phyloP scores from a whole-genome alignment of 2,329 filamentous ascomycete species.

The Karstenula rhodostoma region DNA sequence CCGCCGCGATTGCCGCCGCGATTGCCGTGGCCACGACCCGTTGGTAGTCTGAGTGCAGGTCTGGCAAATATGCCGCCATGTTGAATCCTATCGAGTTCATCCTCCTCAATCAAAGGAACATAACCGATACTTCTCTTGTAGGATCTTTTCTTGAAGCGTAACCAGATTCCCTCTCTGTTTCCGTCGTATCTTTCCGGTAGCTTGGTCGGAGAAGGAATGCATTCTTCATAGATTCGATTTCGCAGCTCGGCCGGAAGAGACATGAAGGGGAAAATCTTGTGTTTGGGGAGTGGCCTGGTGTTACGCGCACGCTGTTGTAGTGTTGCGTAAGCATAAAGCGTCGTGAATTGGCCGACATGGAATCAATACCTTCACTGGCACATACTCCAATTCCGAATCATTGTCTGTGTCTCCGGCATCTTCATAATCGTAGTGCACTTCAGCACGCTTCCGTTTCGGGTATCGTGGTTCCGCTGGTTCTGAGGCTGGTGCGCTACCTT shows the following conservation, averaged over 20 bases:
- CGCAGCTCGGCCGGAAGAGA: conserved; percentile 25
- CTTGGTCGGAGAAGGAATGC: conserved; percentile 16
- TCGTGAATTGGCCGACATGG: not conserved
- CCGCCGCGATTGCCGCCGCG: not conserved
- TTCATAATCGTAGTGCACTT: conserved; percentile 8
- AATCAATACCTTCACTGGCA: conserved; percentile 7
- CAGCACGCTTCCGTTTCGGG: conserved; percentile 22
- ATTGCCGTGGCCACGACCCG: too few relatives aligned
- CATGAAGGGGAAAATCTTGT: conserved; percentile 29
- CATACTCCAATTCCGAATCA: conserved; percentile 13
- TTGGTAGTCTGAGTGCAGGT: not conserved
- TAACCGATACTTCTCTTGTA: conserved; percentile 24
- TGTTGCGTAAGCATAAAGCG: not conserved
- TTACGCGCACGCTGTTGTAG: not conserved
- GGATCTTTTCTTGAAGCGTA: conserved; percentile 15
- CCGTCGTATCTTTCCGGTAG: not conserved
- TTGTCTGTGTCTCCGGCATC: not conserved
- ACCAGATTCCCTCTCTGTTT: conserved; percentile 14
- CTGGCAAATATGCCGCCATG: not conserved
- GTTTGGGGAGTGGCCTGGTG: conserved; percentile 19
- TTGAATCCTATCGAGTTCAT: not conserved
- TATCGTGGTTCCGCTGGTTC: conserved; percentile 5
- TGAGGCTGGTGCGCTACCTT: not conserved
- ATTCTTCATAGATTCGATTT: conserved; percentile 23
- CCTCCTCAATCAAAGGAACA: conserved; percentile 9